A percentile compares a stretch with the other conserved stretches of the same genome.
Evolutionary conservation across 2,329 filamentous ascomycete genomes (phyloP).

Genomic region (Fusarium oligoseptatum): DNA sequence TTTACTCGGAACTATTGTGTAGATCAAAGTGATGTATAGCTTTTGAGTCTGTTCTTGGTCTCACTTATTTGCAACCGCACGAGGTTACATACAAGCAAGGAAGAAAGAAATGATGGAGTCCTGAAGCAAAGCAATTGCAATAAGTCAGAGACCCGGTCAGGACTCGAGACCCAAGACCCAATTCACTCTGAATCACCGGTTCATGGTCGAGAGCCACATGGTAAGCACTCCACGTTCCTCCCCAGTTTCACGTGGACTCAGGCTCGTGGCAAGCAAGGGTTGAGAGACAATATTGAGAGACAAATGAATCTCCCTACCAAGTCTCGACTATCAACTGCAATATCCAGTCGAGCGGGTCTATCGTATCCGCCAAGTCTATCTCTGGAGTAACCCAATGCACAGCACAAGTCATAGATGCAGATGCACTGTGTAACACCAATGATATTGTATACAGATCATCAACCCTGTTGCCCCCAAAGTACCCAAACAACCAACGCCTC

Average conservation of each 20-base stretch:
- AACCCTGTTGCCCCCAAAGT: background rate
- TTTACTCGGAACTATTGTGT: slow-evolving; percentile 32
- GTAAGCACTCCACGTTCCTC: slow-evolving; percentile 38
- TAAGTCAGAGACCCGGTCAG: slow-evolving; percentile 1
- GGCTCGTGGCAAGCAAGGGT: slow-evolving; percentile 28
- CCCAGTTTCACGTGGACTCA: slow-evolving; percentile 34
- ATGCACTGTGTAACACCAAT: slow-evolving; percentile 4
- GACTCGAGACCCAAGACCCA: slow-evolving; percentile 12
- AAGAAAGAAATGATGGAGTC: slow-evolving; percentile 24
- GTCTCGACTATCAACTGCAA: background rate
- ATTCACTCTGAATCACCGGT: slow-evolving; percentile 27
- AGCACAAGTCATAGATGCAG: slow-evolving; percentile 14
- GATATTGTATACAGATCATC: background rate
- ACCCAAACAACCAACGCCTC: background rate
- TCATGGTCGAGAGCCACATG: slow-evolving; percentile 27
- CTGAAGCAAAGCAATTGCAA: slow-evolving; percentile 3
- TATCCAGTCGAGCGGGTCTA: background rate
- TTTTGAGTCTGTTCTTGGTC: slow-evolving; percentile 21
- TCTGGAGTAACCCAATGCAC: slow-evolving; percentile 7
- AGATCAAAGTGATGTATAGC: slow-evolving; percentile 39
- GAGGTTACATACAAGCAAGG: slow-evolving; percentile 29
- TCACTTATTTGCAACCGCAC: slow-evolving; percentile 22
- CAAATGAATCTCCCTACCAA: slow-evolving; percentile 5
- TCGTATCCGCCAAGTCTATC: slow-evolving; percentile 6
- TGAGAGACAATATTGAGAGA: slow-evolving; percentile 21